Base-by-base conservation (phyloP, 371 early-diverging fungal genomes). In the Rhizopus delemar region DNA sequence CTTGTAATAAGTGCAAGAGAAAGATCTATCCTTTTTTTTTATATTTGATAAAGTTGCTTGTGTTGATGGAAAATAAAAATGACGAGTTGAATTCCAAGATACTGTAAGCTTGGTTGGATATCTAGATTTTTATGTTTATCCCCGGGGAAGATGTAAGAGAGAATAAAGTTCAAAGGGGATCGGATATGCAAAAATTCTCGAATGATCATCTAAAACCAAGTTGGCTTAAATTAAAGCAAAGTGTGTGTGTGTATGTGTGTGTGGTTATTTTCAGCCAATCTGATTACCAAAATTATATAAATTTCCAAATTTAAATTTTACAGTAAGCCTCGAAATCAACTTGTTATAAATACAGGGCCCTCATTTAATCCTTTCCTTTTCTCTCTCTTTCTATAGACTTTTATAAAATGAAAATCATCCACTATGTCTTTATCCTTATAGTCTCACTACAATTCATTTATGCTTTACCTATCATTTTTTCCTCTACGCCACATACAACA, bases 131-230 rank as follows among this genome's bases (percentile, higher is more conserved):
- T 22, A 22, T 22, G 22, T 22, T 22, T 22, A 22, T 22, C 2
- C 22, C 22, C 1, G 22, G 22, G 22, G 2, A 36, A 11, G 36
- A 11, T 36, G 36, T 8, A 36, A 36, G 6, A 36, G 8, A 36
- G 52, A 35, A 58, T 8, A 15, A 55, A 43, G 50, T 51, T 32
- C 51, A 49, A 59, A 59, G 32, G n/a, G 5, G 28, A 12, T 34
- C 16, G 8, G 32, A 8, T 16, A 4, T 13, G 5, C 48, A 32
- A 28, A 50, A 41, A 33, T 13, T 52, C 41, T 49, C 29, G 46
- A 36, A 41, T 34, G 54, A 50, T 15, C 56, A 41, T 35, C 50
- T 41, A 13, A 11, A 45, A 12, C 22, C 33, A 29, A 48, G 32
- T 49, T 57, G 43, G 43, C 43, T 43, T 22, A 48, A 48, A 48